A percentile compares a stretch with the other conserved stretches of the same genome.
These are phyloP conservation scores for Venturiaceae sp. DNA, from an alignment of 2,329 filamentous ascomycete genomes.

Conservation along the genomic window DNA sequence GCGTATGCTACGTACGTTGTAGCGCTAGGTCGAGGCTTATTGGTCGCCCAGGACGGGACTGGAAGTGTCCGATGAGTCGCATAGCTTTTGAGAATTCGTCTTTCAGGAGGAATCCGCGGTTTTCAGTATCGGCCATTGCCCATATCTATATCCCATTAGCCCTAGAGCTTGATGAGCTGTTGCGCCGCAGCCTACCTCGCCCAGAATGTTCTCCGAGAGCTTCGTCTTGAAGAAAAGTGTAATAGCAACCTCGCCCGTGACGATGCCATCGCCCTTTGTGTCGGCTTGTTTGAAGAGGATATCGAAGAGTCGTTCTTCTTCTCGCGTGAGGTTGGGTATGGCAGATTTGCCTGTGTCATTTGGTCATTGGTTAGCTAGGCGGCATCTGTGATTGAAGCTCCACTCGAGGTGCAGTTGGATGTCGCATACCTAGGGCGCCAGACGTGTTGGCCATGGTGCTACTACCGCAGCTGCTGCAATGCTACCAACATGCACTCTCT, in stretches of 20 bases:
- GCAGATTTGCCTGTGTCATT: constrained; percentile 25
- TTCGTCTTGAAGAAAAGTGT: constrained; percentile 97
- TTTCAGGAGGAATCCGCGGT: constrained; percentile 85
- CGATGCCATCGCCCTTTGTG: constrained; percentile 80
- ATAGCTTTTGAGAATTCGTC: constrained; percentile 89
- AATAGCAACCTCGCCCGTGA: constrained; percentile 92
- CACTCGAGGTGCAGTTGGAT: background rate
- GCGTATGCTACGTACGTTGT: constrained; percentile 44
- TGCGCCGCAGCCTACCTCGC: constrained; percentile 51
- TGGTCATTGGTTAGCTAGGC: background rate
- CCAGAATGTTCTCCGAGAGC: constrained; percentile 73
- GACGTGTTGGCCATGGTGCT: background rate
- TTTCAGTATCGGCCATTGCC: constrained; percentile 97
- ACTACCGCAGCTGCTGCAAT: background rate
- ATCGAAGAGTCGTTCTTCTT: constrained; percentile 90
- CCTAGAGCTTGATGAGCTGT: background rate
- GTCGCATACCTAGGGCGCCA: background rate
- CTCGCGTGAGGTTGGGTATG: constrained; percentile 74
- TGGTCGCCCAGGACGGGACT: constrained; percentile 60
- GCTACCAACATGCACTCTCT: background rate
- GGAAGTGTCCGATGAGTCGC: constrained; percentile 89
- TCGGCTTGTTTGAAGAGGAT: constrained; percentile 92
- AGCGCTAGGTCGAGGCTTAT: constrained; percentile 74
- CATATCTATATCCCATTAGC: constrained; percentile 60
- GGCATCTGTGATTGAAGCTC: background rate